Evolutionary conservation across 2,329 filamentous ascomycete species (phyloP).

Genomic region (Ophiosphaerella korrae): DNA sequence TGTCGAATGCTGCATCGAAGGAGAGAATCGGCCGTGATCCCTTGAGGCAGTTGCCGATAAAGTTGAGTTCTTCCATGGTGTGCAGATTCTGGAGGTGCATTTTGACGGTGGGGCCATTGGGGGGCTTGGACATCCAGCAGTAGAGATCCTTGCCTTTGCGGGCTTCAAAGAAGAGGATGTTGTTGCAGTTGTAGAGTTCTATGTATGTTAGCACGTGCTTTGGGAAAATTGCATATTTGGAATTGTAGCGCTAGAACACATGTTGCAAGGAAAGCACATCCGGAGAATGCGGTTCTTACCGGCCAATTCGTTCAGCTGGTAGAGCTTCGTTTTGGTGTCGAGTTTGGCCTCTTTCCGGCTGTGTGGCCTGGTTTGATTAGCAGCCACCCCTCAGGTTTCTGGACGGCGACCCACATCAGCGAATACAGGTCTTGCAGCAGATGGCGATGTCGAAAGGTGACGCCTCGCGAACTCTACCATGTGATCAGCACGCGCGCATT

Average conservation of each 20-base stretch:
- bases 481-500: slow-evolving; percentile 21
- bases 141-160: slow-evolving; percentile 94
- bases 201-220: slow-evolving; percentile 8
- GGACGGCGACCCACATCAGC: slow-evolving; percentile 61
- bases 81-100: slow-evolving; percentile 86
- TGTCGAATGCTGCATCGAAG: slow-evolving; percentile 87
- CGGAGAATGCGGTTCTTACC: slow-evolving; percentile 19
- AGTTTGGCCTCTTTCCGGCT: slow-evolving; percentile 94
- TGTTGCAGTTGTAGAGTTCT: slow-evolving; percentile 90
- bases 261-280: neutral
- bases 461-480: slow-evolving; percentile 75
- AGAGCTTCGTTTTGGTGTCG: slow-evolving; percentile 88
- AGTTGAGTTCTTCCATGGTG: slow-evolving; percentile 96
- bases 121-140: slow-evolving; percentile 88
- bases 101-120: slow-evolving; percentile 77
- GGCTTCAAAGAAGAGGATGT: slow-evolving; percentile 93
- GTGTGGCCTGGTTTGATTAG: slow-evolving; percentile 64
- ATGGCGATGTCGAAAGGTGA: slow-evolving; percentile 93
- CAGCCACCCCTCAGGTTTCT: neutral
- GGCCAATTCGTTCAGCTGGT: slow-evolving; percentile 50
- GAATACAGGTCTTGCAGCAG: slow-evolving; percentile 86
- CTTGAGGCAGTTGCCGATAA: slow-evolving; percentile 95
- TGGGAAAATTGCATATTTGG: neutral
- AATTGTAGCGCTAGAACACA: neutral
- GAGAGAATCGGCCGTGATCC: slow-evolving; percentile 88